A percentile compares a stretch with the other conserved stretches of the same genome.
Evolutionary conservation across 768 basidiomycete species (phyloP).

Genomic region (Tylopilus intermedius): DNA sequence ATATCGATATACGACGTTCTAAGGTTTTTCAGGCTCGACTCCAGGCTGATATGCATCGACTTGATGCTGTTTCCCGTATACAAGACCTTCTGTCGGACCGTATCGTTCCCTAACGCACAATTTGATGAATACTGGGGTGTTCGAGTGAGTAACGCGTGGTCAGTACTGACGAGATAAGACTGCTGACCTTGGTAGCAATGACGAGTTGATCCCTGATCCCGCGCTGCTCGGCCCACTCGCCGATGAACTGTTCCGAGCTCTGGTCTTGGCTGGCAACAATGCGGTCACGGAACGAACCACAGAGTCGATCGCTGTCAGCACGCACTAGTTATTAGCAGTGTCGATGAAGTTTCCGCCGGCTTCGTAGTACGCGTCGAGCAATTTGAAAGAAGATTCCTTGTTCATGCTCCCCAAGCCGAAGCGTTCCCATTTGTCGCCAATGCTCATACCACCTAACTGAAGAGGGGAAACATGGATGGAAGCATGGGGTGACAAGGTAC

Average conservation of each 20-base stretch:
- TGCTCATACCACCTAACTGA: constrained; percentile 40
- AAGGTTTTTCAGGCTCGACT: constrained; percentile 42
- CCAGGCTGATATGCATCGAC: constrained; percentile 28
- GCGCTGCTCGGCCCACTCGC: constrained; percentile 46
- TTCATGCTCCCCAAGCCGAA: constrained; percentile 35
- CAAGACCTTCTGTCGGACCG: constrained; percentile 22
- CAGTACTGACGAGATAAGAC: not conserved
- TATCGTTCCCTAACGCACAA: constrained; percentile 10
- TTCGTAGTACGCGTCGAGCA: constrained; percentile 42
- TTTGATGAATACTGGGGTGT: constrained; percentile 20
- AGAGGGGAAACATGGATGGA: constrained; percentile 41
- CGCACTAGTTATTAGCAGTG: constrained; percentile 44
- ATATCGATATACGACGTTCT: constrained; percentile 55
- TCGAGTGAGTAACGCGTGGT: constrained; percentile 12
- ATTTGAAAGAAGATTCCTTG: constrained; percentile 41
- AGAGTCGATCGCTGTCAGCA: not conserved
- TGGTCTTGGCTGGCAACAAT: constrained; percentile 41
- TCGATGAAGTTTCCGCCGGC: constrained; percentile 48
- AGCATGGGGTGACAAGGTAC: constrained; percentile 33
- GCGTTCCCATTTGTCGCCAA: constrained; percentile 36
- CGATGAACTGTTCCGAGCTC: constrained; percentile 48
- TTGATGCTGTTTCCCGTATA: constrained; percentile 37
- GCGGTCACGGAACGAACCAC: not conserved
- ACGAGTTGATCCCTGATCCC: constrained; percentile 45
- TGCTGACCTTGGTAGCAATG: constrained; percentile 38